These are phyloP conservation scores for Vaccinium myrtillus DNA, from an alignment of 148 eudicot genomes.

Conservation along the genomic window DNA sequence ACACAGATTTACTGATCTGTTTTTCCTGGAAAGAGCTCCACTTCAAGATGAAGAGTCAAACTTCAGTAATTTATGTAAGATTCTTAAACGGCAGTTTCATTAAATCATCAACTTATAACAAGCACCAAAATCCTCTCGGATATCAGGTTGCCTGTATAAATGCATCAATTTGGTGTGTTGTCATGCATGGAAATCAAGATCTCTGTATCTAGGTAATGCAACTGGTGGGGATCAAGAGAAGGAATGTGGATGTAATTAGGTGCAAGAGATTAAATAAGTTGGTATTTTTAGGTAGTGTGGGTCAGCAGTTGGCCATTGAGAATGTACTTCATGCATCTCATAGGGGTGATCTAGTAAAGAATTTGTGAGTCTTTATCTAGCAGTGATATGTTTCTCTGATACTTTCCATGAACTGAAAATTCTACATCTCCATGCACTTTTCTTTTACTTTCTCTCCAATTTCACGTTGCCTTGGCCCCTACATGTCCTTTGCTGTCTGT, in stretches of 20 bases:
- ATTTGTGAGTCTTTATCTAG: neutral
- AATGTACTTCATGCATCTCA: neutral
- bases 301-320: neutral
- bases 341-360: neutral
- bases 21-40: neutral
- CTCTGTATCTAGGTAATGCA: neutral
- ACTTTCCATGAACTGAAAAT: neutral
- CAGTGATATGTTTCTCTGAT: neutral
- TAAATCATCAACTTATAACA: slow-evolving; percentile 8
- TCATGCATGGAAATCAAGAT: neutral
- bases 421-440: neutral
- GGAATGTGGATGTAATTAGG: neutral
- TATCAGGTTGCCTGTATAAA: neutral
- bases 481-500: neutral
- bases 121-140: slow-evolving; percentile 5
- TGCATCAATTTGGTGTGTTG: neutral
- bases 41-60: neutral
- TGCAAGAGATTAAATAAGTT: neutral
- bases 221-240: neutral
- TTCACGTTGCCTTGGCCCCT: neutral
- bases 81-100: neutral
- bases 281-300: neutral
- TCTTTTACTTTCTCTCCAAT: slow-evolving; percentile 5
- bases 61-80: neutral
- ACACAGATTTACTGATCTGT: neutral